Conservation (phyloP, 768 basidiomycete genomes). For the Coprinellus aureogranulatus region DNA sequence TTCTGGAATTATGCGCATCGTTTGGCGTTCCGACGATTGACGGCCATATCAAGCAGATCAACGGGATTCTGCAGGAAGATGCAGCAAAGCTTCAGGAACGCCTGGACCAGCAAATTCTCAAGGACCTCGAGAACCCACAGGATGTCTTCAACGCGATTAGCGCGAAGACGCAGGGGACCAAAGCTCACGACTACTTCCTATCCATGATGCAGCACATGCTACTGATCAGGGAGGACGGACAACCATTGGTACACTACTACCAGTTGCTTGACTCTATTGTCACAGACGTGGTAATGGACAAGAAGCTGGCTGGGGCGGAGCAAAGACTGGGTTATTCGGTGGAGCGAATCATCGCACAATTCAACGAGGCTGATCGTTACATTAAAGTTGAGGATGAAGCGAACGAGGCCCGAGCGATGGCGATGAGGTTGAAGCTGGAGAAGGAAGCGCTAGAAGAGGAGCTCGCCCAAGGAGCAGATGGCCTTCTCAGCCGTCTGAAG, state of each 20-base stretch:
- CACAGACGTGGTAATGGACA: slow-evolving; percentile 88
- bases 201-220: slow-evolving; percentile 94
- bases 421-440: slow-evolving; percentile 69
- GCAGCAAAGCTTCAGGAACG: slow-evolving; percentile 69
- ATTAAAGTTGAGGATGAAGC: slow-evolving; percentile 80
- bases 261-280: slow-evolving; percentile 88
- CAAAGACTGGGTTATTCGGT: slow-evolving; percentile 87
- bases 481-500: slow-evolving; percentile 82
- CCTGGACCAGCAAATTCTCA: slow-evolving; percentile 72
- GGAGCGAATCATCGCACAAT: slow-evolving; percentile 80
- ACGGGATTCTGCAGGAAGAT: slow-evolving; percentile 67
- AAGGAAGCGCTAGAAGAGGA: slow-evolving; percentile 83
- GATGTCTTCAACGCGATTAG: slow-evolving; percentile 86
- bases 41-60: slow-evolving; percentile 61
- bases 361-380: slow-evolving; percentile 85
- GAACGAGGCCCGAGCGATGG: slow-evolving; percentile 59
- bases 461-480: slow-evolving; percentile 75
- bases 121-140: slow-evolving; percentile 73
- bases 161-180: slow-evolving; percentile 72
- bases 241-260: slow-evolving; percentile 81
- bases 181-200: slow-evolving; percentile 80
- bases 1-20: slow-evolving; percentile 65
- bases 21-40: slow-evolving; percentile 68
- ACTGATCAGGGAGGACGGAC: slow-evolving; percentile 85
- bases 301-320: slow-evolving; percentile 82